Evolutionary conservation across 805 yeast species (phyloP), one percentile per base, ranked within the genome.

Genomic region (Suhomyces tanzawaensis): DNA sequence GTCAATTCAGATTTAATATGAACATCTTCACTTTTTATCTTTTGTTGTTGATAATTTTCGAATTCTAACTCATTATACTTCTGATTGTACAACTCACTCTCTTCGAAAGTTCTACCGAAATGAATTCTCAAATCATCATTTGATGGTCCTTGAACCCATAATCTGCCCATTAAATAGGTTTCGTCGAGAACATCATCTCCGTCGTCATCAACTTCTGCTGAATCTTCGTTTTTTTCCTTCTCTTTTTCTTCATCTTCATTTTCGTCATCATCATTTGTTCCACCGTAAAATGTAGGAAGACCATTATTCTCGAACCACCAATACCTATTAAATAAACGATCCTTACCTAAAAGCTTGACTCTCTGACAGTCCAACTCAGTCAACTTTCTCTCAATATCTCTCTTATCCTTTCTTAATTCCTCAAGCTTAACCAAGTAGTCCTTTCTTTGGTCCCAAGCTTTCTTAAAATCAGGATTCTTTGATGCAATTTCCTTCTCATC

Each of bases 251-350:
- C 71, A 1, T 67, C 68, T 1, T 68, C 73, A 2, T 64, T 66
- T 9, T 69, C 72, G 1, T 66, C 77, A 3, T 59, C 76, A 0
- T 56, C 74, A 15, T 53, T 66, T 3, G 52, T 31, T 25, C 60
- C 57, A 9, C 66, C 66, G 36, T 66, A 69, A 26, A 71, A 51
- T 6, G 70, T 69, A 3, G 89, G 87, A 33, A 88, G 68, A 0
- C 98, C 99, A 53, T 84, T 83, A 45, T 73, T 72, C 53, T 91
- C 98, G 55, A 89, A 80, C 96, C 96, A 93, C 95, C 95, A 93
- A 58, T 91, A 93, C 47, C 90, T 71, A 64, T 93, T 93, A 58
- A 71, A 89, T 41, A 77, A 76, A 35, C 95, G 67, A 59, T 93
- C 99, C 41, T 80, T 74, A 2, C 99, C 99, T 19, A 93, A 64